Conservation (phyloP, 805 yeast species). For the Komagataella phaffii region DNA sequence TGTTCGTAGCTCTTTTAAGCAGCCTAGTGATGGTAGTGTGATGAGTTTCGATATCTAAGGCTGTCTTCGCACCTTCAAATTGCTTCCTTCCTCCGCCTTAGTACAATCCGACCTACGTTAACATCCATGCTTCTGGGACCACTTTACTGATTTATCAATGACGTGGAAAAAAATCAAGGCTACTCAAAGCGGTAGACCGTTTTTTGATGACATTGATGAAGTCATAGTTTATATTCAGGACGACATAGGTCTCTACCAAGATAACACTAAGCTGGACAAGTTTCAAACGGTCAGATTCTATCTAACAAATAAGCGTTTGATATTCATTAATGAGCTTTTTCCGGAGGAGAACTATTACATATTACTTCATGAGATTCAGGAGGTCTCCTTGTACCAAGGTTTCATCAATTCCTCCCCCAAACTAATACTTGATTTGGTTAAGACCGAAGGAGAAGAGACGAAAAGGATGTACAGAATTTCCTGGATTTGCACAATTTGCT, state of each 20-base stretch:
- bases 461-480: background rate
- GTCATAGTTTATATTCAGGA: conserved; percentile 37
- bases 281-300: conserved; percentile 71
- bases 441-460: conserved; percentile 6
- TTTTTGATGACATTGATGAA: conserved; percentile 18
- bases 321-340: conserved; percentile 41
- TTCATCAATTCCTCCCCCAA: conserved; percentile 75
- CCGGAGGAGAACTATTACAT: conserved; percentile 6
- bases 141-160: background rate
- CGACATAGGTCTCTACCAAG: conserved; percentile 68
- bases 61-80: background rate
- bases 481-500: conserved; percentile 1
- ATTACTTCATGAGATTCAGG: conserved; percentile 9
- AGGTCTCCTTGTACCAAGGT: conserved; percentile 23
- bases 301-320: conserved; percentile 58
- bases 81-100: background rate
- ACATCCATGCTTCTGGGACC: background rate
- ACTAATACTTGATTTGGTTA: conserved; percentile 22
- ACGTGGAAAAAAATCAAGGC: background rate
- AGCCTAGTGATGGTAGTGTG: background rate
- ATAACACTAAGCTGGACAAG: conserved; percentile 44
- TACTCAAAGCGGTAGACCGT: background rate
- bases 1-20: background rate
- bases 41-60: background rate
- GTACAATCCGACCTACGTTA: no score